Evolutionary conservation across 257 asterid genomes (phyloP).

Genomic region (Osmanthus fragrans): DNA sequence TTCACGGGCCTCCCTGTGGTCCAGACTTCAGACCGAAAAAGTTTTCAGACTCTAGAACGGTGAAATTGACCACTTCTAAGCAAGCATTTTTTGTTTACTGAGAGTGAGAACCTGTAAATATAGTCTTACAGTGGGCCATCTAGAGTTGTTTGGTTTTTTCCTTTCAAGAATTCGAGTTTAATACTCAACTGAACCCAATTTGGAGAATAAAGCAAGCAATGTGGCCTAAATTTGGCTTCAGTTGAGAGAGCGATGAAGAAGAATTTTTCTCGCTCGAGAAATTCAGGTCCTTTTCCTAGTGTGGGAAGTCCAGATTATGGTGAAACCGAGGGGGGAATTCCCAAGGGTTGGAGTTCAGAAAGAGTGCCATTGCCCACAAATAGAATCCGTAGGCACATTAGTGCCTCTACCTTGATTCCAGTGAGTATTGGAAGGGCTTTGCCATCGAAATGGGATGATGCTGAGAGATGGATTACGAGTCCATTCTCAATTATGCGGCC

Average conservation of each 20-base stretch:
- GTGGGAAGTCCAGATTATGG: slow-evolving; percentile 83
- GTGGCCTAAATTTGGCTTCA: slow-evolving; percentile 23
- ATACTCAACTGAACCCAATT: slow-evolving; percentile 4
- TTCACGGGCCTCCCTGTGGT: neutral
- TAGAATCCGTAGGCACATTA: slow-evolving; percentile 40
- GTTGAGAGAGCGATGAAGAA: slow-evolving; percentile 50
- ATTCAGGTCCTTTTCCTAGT: slow-evolving; percentile 79
- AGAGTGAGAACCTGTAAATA: neutral
- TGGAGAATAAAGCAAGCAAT: slow-evolving; percentile 21
- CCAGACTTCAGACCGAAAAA: neutral
- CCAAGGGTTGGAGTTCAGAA: slow-evolving; percentile 79
- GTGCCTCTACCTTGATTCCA: slow-evolving; percentile 71
- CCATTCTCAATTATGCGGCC: slow-evolving; percentile 60
- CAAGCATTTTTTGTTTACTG: neutral
- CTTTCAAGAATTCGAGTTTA: slow-evolving; percentile 15
- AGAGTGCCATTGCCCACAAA: slow-evolving; percentile 52
- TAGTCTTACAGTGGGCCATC: neutral
- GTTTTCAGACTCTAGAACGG: neutral
- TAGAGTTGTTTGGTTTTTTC: slow-evolving; percentile 1
- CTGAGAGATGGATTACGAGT: slow-evolving; percentile 96
- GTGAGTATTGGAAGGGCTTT: slow-evolving; percentile 69
- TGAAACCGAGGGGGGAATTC: slow-evolving; percentile 43
- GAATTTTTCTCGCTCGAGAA: slow-evolving; percentile 41
- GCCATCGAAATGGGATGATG: slow-evolving; percentile 99
- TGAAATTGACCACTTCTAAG: neutral